These are phyloP conservation scores for Emericellopsis cladophorae DNA, from an alignment of 2,329 filamentous ascomycete genomes.

Conservation along the genomic window DNA sequence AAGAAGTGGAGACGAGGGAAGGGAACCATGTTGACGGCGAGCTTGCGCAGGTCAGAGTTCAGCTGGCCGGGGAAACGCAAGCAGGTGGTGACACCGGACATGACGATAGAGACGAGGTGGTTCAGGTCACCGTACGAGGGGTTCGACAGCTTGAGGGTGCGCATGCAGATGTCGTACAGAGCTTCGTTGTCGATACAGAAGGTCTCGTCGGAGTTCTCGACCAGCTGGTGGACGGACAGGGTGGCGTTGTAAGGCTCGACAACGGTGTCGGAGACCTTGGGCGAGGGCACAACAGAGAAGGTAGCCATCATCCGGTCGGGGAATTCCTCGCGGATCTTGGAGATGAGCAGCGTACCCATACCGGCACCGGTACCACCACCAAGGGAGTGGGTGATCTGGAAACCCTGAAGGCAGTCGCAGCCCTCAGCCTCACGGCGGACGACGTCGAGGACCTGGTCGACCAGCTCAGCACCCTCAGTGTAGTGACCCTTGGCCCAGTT, in stretches of 20 bases:
- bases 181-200: constrained; percentile 99
- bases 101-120: constrained; percentile 98
- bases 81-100: constrained; percentile 98
- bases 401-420: constrained; percentile 98
- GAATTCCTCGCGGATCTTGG: constrained; percentile 99
- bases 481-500: constrained; percentile 99
- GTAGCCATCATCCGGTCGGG: constrained; percentile 99
- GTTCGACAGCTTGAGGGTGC: constrained; percentile 96
- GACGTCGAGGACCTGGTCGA: constrained; percentile 96
- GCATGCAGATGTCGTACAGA: constrained; percentile 99
- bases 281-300: constrained; percentile 96
- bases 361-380: constrained; percentile 99
- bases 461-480: constrained; percentile 97
- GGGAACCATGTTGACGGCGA: constrained; percentile 99
- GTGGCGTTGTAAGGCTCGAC: constrained; percentile 99
- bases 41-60: constrained; percentile 98
- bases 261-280: constrained; percentile 99
- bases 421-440: constrained; percentile 97
- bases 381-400: constrained; percentile 99
- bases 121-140: constrained; percentile 98
- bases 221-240: constrained; percentile 95
- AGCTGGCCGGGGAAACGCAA: constrained; percentile 99
- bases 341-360: constrained; percentile 99
- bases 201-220: constrained; percentile 99
- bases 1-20: constrained; percentile 99